Evolutionary conservation across 257 asterid genomes (phyloP).

Genomic region (Apocynum venetum): DNA sequence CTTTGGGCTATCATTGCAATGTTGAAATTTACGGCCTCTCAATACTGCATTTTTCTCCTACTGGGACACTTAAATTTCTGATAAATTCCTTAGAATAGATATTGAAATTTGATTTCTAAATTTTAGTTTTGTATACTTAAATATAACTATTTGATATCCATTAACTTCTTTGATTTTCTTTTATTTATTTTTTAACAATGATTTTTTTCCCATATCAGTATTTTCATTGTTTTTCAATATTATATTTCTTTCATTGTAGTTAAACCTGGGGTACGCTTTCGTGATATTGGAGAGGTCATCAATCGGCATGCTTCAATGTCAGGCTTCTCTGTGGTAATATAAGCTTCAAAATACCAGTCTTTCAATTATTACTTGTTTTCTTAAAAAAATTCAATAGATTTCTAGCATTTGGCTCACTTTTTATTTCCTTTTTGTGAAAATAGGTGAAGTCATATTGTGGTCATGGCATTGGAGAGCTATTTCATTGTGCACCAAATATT

Average conservation of each 20-base stretch:
- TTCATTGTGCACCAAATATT: constrained; percentile 96
- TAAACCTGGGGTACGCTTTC: constrained; percentile 90
- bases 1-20: neutral
- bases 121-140: neutral
- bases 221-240: neutral
- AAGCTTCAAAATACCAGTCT: neutral
- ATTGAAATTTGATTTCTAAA: neutral
- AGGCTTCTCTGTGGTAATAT: constrained; percentile 85
- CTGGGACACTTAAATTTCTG: neutral
- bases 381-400: neutral
- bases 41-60: neutral
- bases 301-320: constrained; percentile 89
- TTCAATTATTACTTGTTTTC: neutral
- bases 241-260: constrained; percentile 39
- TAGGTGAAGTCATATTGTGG: constrained; percentile 90
- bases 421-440: constrained; percentile 7
- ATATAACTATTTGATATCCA: neutral
- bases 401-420: neutral
- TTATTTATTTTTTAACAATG: neutral
- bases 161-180: neutral
- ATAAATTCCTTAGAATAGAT: neutral
- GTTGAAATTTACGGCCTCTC: neutral
- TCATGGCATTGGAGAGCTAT: constrained; percentile 97
- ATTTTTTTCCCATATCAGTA: neutral
- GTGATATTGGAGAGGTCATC: constrained; percentile 91